A percentile compares a stretch with the other conserved stretches of the same genome.
Evolutionary conservation across 1,284 basidiomycete species (phyloP).

Genomic region (Meripilus lineatus): DNA sequence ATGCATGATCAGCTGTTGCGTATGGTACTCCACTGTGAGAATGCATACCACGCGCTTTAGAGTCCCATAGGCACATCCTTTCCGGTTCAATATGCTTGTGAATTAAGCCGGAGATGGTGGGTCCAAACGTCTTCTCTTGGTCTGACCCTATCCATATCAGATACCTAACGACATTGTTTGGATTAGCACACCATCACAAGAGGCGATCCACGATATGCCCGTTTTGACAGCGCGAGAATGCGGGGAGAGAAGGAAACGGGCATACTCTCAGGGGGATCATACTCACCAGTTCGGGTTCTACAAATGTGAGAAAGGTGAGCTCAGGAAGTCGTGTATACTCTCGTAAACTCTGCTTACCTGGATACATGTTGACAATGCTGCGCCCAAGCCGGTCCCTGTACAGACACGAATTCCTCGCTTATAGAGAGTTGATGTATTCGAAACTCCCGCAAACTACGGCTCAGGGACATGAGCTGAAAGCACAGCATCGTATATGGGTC

Average conservation of each 20-base stretch:
- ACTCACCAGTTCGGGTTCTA: constrained; percentile 59
- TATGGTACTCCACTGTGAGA: background rate
- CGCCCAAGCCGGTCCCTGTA: constrained; percentile 40
- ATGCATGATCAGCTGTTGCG: background rate
- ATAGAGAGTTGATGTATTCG: constrained; percentile 40
- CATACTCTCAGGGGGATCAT: constrained; percentile 1
- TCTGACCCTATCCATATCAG: constrained; percentile 54
- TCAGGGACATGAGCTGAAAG: constrained; percentile 5
- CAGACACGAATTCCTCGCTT: constrained; percentile 40
- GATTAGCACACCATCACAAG: background rate
- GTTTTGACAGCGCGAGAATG: constrained; percentile 6
- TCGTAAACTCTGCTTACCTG: constrained; percentile 22
- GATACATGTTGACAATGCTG: constrained; percentile 40
- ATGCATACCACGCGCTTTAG: constrained; percentile 48
- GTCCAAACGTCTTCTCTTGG: constrained; percentile 40
- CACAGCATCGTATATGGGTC: background rate
- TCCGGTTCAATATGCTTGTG: constrained; percentile 49
- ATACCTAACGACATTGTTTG: constrained; percentile 36
- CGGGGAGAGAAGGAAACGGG: background rate
- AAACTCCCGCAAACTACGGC: constrained; percentile 35
- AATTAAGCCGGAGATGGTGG: constrained; percentile 42
- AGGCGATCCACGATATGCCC: background rate
- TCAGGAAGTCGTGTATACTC: background rate
- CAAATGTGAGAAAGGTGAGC: constrained; percentile 3
- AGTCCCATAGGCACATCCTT: constrained; percentile 59